phyloP scores from a whole-genome alignment of 768 basidiomycete genomes.

The Trametes sanguinea region DNA sequence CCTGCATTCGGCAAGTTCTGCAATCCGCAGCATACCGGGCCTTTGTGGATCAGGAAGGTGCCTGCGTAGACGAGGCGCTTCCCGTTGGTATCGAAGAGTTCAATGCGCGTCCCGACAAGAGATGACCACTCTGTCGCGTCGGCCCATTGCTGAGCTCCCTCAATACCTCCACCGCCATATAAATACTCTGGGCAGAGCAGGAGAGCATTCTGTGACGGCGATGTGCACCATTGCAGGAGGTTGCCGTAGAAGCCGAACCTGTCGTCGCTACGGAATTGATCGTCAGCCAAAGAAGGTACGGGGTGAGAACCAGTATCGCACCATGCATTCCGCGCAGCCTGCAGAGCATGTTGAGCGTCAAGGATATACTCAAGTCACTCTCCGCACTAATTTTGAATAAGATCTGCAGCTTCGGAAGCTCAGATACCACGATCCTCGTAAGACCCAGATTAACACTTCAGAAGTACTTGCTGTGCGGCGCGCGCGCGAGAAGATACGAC shows the following conservation, averaged over 20 bases:
- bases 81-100: constrained; percentile 13
- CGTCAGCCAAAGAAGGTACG: too few relatives aligned
- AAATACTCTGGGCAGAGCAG: constrained; percentile 1
- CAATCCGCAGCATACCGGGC: neutral
- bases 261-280: neutral
- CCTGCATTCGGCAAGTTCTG: neutral
- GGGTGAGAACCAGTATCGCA: too few relatives aligned
- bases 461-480: too few relatives aligned
- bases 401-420: constrained; percentile 3
- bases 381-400: neutral
- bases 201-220: constrained; percentile 11
- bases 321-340: constrained; percentile 9
- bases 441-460: too few relatives aligned
- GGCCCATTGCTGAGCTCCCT: neutral
- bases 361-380: too few relatives aligned
- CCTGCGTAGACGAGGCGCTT: constrained; percentile 12
- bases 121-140: neutral
- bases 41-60: constrained; percentile 18
- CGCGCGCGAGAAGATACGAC: too few relatives aligned
- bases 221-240: neutral
- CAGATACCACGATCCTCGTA: constrained; percentile 10
- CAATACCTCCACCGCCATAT: neutral
- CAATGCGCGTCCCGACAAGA: constrained; percentile 9
- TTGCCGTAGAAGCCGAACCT: constrained; percentile 9
- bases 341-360: neutral